Conservation (phyloP, 148 eudicot species). For the Silene latifolia region DNA sequence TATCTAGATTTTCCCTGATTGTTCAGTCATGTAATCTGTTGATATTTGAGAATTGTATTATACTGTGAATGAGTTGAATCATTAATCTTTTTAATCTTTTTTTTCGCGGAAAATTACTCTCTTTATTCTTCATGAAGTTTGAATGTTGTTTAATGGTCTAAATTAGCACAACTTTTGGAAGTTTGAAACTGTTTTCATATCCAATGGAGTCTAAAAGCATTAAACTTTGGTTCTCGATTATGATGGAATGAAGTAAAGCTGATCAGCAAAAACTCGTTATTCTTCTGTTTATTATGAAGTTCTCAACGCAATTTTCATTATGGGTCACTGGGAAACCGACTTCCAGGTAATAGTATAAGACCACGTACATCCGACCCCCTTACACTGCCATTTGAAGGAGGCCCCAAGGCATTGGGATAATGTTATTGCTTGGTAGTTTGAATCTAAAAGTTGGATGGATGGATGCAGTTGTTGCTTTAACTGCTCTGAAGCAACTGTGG, state of each 20-base stretch:
- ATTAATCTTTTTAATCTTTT: not conserved
- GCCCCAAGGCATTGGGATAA: not conserved
- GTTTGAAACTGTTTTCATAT: too few species aligned
- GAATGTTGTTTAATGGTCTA: not conserved
- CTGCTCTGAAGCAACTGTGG: conserved; percentile 42
- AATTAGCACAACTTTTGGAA: too few species aligned
- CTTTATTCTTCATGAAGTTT: not conserved
- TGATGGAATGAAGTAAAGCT: too few species aligned
- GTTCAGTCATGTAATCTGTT: not conserved
- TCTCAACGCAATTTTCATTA: not conserved
- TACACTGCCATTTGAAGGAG: not conserved
- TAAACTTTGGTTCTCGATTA: too few species aligned
- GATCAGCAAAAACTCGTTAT: too few species aligned
- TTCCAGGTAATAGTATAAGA: too few species aligned
- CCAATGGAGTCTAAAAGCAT: too few species aligned
- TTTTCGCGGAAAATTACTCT: not conserved
- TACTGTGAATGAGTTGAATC: too few species aligned
- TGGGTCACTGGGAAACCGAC: not conserved
- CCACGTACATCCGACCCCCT: too few species aligned
- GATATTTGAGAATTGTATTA: too few species aligned
- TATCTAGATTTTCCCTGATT: not conserved
- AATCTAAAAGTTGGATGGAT: not conserved
- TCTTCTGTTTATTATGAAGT: too few species aligned
- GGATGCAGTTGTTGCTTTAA: conserved; percentile 40
- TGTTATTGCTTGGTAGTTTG: not conserved